These are phyloP conservation scores for Rhizophora mangle DNA, from an alignment of 345 rosid species.

Conservation along the genomic window DNA sequence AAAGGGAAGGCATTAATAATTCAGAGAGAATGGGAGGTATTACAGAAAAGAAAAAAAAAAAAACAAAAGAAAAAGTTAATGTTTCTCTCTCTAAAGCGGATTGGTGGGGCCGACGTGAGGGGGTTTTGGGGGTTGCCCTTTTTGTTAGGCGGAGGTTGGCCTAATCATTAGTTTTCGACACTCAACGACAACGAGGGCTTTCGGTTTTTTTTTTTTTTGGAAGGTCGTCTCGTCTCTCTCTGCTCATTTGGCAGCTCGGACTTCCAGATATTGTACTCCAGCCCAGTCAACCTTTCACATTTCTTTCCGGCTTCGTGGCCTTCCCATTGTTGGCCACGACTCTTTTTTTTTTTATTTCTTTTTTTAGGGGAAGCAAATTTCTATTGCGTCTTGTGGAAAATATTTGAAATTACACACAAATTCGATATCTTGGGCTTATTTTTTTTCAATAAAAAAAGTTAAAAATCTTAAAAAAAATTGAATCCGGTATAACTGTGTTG, in stretches of 20 bases:
- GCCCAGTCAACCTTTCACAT: constrained; percentile 19
- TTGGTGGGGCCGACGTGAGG: neutral
- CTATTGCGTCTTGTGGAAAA: no score
- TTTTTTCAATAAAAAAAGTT: no score
- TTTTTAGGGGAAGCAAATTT: no score
- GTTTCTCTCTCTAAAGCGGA: neutral
- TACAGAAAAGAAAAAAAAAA: neutral
- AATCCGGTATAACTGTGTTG: no score
- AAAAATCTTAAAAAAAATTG: no score
- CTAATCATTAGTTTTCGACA: constrained; percentile 53
- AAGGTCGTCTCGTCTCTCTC: no score
- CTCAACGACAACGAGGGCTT: constrained; percentile 43
- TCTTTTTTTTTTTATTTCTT: neutral
- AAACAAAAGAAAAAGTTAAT: constrained; percentile 9
- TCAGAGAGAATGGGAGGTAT: neutral
- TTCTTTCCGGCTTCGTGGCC: neutral
- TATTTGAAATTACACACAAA: no score
- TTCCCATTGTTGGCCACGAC: neutral
- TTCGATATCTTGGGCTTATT: no score
- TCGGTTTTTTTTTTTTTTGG: neutral
- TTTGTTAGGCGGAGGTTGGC: constrained; percentile 42
- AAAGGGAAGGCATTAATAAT: no score
- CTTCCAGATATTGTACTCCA: neutral
- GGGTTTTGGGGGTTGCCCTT: neutral
- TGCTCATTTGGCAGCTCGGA: constrained; percentile 39